Evolutionary conservation across 129 eudicot species (phyloP).

Genomic region (Centrapalus pauciflorus): DNA sequence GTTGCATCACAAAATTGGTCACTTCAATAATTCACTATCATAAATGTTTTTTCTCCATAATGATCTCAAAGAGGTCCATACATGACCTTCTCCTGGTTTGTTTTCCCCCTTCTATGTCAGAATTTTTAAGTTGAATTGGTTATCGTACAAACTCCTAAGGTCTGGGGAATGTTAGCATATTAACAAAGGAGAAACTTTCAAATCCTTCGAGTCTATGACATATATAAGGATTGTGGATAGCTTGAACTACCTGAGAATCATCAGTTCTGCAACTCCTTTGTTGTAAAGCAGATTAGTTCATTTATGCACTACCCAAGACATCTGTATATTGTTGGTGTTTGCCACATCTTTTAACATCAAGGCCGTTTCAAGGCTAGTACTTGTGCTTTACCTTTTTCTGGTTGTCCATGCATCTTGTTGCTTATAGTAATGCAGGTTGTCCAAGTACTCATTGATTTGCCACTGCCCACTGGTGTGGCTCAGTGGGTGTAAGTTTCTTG

Average conservation of each 20-base stretch:
- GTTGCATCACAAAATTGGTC: not conserved
- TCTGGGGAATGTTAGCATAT: not conserved
- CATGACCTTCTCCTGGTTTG: not conserved
- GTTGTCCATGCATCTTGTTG: too few species aligned
- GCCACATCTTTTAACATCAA: too few species aligned
- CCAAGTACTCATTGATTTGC: too few species aligned
- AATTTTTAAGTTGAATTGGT: not conserved
- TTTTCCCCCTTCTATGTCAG: not conserved
- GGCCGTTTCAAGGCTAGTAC: too few species aligned
- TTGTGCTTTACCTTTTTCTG: too few species aligned
- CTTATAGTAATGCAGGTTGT: too few species aligned
- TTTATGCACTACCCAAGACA: too few species aligned
- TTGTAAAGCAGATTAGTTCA: too few species aligned
- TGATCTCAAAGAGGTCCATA: not conserved
- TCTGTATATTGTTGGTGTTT: too few species aligned
- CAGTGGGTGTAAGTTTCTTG: too few species aligned
- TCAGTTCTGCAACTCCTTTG: not conserved
- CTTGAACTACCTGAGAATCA: not conserved
- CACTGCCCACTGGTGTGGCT: too few species aligned
- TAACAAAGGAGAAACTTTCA: not conserved
- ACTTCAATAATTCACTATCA: not conserved
- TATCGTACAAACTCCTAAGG: not conserved
- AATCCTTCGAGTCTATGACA: not conserved
- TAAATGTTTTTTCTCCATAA: not conserved
- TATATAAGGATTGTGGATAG: not conserved